Evolutionary conservation across 495 filamentous ascomycete genomes (phyloP), one percentile per base, ranked within the genome.

Genomic region (Trichoderma orchidacearum): DNA sequence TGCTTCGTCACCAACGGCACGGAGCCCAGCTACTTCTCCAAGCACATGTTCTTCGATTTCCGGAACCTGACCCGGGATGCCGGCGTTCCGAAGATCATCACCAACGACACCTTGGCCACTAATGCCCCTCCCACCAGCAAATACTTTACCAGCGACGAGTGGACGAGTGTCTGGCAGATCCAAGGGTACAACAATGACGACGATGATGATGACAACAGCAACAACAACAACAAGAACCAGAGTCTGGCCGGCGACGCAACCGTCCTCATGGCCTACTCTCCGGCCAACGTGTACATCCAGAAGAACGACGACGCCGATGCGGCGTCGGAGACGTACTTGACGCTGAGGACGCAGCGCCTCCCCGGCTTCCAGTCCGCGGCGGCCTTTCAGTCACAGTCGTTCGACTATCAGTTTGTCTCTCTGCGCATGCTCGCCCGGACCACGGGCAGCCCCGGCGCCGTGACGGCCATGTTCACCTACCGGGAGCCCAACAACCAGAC

Each of bases 401-500:
- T 62, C 11, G 73, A 78, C 36, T 80, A 81, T 66, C 75, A 78
- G 35, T 82, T 76, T 63, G 71, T 80, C 56, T 86, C 81, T 3
- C 64, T 84, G 2, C 82, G 87, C 21, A 78, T 90, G 62, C 73
- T 78, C 18, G 75, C 77, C 7, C 72, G 79, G 28, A 78, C 78
- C 6, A 51, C 69, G 3, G 81, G 80, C 1, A 68, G 72, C 0
- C 65, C 68, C 0, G 84, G 85, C 50, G 85, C 83, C 29, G 82
- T 85, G 53, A 83, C 83, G 0, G 85, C 85, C 32, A 75, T 87
- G 58, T 89, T 90, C 68, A 88, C 86, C 21, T 85, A 84, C 61
- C 65, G 65, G 6, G 60, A 65, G 36, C 48, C 55, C 27, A 56
- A n/a, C n/a, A n/a, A 60, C 25, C 56, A 66, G 13, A 68, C 75